Evolutionary conservation across 1,139 yeast genomes (phyloP).

Genomic region (Groenewaldozyma auringiensis): DNA sequence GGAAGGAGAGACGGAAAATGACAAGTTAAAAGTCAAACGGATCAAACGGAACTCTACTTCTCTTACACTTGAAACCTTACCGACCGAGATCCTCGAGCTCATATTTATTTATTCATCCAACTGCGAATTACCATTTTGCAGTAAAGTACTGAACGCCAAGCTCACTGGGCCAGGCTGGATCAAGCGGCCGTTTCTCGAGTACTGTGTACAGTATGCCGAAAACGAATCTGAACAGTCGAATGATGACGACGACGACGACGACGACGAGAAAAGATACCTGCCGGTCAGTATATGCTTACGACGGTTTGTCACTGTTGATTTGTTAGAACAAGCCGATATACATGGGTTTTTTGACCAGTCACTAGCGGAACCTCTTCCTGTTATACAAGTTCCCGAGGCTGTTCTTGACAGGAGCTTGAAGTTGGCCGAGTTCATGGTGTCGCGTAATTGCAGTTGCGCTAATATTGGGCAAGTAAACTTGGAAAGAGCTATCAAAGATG

Average conservation of each 20-base stretch:
- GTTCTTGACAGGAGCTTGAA: not conserved
- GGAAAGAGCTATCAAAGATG: not conserved
- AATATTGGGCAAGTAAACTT: not conserved
- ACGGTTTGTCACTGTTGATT: slow-evolving; percentile 12
- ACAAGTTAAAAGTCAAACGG: not conserved
- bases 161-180: slow-evolving; percentile 9
- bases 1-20: too few species aligned
- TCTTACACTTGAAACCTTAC: slow-evolving; percentile 13
- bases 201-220: not conserved
- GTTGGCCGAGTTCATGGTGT: slow-evolving; percentile 1
- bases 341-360: slow-evolving; percentile 6
- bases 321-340: slow-evolving; percentile 9
- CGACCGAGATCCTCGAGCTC: slow-evolving; percentile 16
- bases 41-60: not conserved
- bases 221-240: not conserved
- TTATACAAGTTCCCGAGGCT: not conserved
- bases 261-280: slow-evolving; percentile 2
- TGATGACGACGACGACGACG: not conserved
- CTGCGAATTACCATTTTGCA: slow-evolving; percentile 10
- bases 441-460: not conserved
- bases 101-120: slow-evolving; percentile 15
- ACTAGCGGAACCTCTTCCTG: not conserved
- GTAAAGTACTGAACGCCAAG: slow-evolving; percentile 8
- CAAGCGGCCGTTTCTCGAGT: slow-evolving; percentile 2
- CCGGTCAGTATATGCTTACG: slow-evolving; percentile 8